Conservation (phyloP, 2,329 filamentous ascomycete species). For the Beauveria bassiana region DNA sequence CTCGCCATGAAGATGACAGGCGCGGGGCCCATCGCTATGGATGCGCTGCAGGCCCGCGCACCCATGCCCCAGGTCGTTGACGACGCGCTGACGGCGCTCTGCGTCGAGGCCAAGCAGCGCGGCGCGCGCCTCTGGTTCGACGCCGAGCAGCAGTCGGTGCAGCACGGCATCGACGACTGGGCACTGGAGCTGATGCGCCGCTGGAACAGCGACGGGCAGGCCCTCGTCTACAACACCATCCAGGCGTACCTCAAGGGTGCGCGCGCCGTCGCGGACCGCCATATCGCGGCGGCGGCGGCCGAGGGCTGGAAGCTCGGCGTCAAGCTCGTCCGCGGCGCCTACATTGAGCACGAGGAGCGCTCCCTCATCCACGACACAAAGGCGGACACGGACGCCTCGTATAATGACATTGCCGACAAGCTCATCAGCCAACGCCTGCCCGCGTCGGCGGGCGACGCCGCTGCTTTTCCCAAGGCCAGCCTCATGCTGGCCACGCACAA, state of each 20-base stretch:
- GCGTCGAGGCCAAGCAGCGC: slow-evolving; percentile 54
- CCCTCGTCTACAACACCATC: slow-evolving; percentile 67
- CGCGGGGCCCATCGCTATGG: slow-evolving; percentile 61
- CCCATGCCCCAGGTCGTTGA: slow-evolving; percentile 54
- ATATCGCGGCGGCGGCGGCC: slow-evolving; percentile 45
- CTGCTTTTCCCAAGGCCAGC: slow-evolving; percentile 41
- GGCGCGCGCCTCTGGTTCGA: slow-evolving; percentile 68
- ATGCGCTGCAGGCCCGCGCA: slow-evolving; percentile 50
- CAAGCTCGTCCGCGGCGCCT: slow-evolving; percentile 63
- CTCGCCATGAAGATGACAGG: slow-evolving; percentile 65
- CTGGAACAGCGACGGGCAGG: slow-evolving; percentile 56
- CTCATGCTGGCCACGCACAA: slow-evolving; percentile 74
- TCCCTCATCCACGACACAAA: slow-evolving; percentile 60
- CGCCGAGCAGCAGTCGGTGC: slow-evolving; percentile 67
- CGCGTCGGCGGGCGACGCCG: slow-evolving; percentile 21
- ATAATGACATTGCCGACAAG: slow-evolving; percentile 57
- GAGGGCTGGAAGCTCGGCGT: slow-evolving; percentile 56
- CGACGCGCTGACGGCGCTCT: slow-evolving; percentile 60
- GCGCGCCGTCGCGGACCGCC: slow-evolving; percentile 40
- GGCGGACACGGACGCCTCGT: slow-evolving; percentile 55
- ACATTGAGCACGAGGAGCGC: slow-evolving; percentile 55
- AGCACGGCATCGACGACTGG: slow-evolving; percentile 67
- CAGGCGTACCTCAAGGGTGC: slow-evolving; percentile 60
- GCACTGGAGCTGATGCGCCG: slow-evolving; percentile 62
- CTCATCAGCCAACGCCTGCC: slow-evolving; percentile 47